Conservation (phyloP, 2,329 filamentous ascomycete genomes). For the Claviceps cyperi region DNA sequence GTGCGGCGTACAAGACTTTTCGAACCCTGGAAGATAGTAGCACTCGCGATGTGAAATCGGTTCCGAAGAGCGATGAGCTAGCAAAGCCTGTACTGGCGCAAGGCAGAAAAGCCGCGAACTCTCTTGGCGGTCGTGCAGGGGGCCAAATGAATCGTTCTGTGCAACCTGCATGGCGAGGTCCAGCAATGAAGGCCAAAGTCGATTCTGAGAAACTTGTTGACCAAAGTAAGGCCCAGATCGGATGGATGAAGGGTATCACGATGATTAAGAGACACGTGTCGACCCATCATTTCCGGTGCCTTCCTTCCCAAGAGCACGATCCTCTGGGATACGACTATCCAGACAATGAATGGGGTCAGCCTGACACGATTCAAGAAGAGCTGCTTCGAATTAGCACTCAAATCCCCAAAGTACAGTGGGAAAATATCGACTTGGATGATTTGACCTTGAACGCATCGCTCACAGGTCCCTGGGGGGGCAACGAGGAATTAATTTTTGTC, state of each 20-base stretch:
- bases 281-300: slow-evolving; percentile 24
- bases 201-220: slow-evolving; percentile 26
- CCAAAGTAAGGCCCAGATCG: slow-evolving; percentile 42
- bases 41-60: slow-evolving; percentile 36
- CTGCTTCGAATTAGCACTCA: slow-evolving; percentile 47
- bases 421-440: slow-evolving; percentile 49
- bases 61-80: slow-evolving; percentile 48
- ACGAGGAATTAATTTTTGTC: slow-evolving; percentile 43
- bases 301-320: slow-evolving; percentile 36
- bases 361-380: slow-evolving; percentile 50
- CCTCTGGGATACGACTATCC: slow-evolving; percentile 37
- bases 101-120: slow-evolving; percentile 29
- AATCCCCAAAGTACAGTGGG: slow-evolving; percentile 49
- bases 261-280: slow-evolving; percentile 42
- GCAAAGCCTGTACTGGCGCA: slow-evolving; percentile 28
- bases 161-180: slow-evolving; percentile 34
- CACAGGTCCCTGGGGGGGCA: slow-evolving; percentile 48
- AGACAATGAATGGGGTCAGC: slow-evolving; percentile 44
- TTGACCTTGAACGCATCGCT: slow-evolving; percentile 45
- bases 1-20: slow-evolving; percentile 75
- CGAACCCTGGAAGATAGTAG: slow-evolving; percentile 51
- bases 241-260: slow-evolving; percentile 56
- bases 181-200: slow-evolving; percentile 44
- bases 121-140: slow-evolving; percentile 27
- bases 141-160: slow-evolving; percentile 15